Conservation (phyloP, 345 rosid genomes). For the Eucalyptus camaldulensis region DNA sequence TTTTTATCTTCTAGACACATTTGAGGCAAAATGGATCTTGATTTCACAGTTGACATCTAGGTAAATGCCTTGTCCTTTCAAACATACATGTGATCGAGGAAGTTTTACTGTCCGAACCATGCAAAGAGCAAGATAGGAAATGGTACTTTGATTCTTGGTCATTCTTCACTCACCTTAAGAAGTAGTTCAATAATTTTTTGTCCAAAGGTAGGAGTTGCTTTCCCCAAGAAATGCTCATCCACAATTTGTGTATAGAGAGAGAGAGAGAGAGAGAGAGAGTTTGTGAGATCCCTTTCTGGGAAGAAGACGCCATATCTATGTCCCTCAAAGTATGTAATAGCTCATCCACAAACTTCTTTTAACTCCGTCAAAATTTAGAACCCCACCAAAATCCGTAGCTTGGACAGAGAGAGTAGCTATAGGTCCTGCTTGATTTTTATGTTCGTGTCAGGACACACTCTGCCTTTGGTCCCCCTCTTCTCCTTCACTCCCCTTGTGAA, state of each 20-base stretch:
- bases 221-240: slow-evolving; percentile 9
- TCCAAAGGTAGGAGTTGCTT: not conserved
- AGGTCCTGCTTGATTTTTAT: not conserved
- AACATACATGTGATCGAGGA: not conserved
- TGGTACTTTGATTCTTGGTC: not conserved
- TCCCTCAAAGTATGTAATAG: not conserved
- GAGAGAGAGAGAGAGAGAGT: not conserved
- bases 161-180: not conserved
- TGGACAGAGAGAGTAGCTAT: not conserved
- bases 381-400: not conserved
- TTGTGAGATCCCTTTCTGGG: not conserved
- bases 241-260: not conserved
- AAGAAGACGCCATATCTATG: not conserved
- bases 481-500: not conserved
- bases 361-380: not conserved
- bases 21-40: not conserved
- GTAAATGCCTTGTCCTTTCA: not conserved
- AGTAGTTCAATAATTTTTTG: not conserved
- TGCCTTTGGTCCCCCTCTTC: not conserved
- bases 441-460: not conserved
- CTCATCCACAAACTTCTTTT: not conserved
- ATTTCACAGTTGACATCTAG: not conserved
- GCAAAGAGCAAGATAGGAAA: not conserved
- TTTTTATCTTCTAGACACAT: not conserved
- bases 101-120: not conserved